Evolutionary conservation across 225 moss, liverwort and hornwort genomes (phyloP), one percentile per base, ranked within the genome.

Genomic region (Polytrichum commune): DNA sequence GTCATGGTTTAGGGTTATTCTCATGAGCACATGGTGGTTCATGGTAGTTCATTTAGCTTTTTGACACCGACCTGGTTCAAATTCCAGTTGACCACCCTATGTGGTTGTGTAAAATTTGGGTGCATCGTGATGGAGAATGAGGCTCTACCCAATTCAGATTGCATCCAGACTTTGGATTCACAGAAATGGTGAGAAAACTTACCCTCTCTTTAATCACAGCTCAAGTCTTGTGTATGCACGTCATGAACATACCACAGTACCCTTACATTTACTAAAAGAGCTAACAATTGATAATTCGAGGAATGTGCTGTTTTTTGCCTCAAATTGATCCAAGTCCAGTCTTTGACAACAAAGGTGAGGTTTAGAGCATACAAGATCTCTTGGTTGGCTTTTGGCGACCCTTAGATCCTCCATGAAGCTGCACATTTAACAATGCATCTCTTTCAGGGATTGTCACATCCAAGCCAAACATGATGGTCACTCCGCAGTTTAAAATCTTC

Each of bases 11-110:
- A 46, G 13, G 13, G 16, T 4, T 46, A 46, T 16, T 46, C 46
- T 46, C 3, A 46, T 46, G 46, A 46, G 58, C 0, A n/a, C n/a
- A n/a, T 75, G 35, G 72, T 71, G 76, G 66, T 72, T 75, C 65
- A 30, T 62, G 76, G 86, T 92, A 97, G 97, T 97, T 97, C n/a
- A 94, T 97, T 75, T 94, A 97, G 82, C 94, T 94, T 35, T 97
- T 97, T 60, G 97, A 97, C 53, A 94, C 97, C 35, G 94, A 97
- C 74, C 97, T 97, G 74, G 97, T 97, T 35, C 86, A 92, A 46
- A 92, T 97, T 35, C 97, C 97, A 53, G 89, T 92, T 55, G 97
- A 94, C 62, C 91, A 87, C 75, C 97, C 92, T 55, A 80, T 72
- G 18, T 97, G 94, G 97, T 79, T 97, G 73, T 96, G 83, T 82